Conservation (phyloP, 148 eudicot genomes). For the Arctostaphylos glauca region DNA sequence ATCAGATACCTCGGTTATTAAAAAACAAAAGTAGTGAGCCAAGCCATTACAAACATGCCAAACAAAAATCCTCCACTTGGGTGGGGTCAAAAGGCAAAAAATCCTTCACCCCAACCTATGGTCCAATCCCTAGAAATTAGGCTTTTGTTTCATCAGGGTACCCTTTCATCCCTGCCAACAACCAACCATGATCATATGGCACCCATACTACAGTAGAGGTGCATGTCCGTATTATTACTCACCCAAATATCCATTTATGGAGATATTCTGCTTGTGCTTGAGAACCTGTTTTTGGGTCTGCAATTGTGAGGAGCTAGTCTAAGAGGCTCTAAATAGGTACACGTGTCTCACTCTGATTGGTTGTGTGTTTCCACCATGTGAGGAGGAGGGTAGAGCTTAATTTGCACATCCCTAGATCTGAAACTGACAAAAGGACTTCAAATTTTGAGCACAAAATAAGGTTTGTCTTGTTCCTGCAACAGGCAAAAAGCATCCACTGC, state of each 20-base stretch:
- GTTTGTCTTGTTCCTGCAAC: conserved; percentile 7
- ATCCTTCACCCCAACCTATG: conserved; percentile 4
- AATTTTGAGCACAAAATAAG: conserved; percentile 8
- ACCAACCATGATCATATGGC: conserved; percentile 5
- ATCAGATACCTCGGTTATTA: no score
- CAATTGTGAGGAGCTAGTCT: not conserved
- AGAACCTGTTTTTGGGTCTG: not conserved
- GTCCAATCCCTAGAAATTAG: conserved; percentile 16
- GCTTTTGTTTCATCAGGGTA: not conserved
- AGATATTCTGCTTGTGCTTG: not conserved
- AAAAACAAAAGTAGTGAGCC: not conserved
- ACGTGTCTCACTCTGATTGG: not conserved
- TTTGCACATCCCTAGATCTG: not conserved
- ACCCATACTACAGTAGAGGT: conserved; percentile 4
- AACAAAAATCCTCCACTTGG: not conserved
- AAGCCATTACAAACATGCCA: not conserved
- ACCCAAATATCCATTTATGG: not conserved
- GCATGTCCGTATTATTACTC: not conserved
- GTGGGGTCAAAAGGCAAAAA: not conserved
- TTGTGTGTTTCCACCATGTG: not conserved
- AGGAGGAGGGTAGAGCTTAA: not conserved
- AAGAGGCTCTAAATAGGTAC: not conserved
- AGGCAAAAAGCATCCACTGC: conserved; percentile 8
- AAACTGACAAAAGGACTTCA: not conserved
- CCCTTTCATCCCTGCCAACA: not conserved